These are phyloP conservation scores for Tulasnella sp. DNA, from an alignment of 768 basidiomycete genomes.

Conservation along the genomic window DNA sequence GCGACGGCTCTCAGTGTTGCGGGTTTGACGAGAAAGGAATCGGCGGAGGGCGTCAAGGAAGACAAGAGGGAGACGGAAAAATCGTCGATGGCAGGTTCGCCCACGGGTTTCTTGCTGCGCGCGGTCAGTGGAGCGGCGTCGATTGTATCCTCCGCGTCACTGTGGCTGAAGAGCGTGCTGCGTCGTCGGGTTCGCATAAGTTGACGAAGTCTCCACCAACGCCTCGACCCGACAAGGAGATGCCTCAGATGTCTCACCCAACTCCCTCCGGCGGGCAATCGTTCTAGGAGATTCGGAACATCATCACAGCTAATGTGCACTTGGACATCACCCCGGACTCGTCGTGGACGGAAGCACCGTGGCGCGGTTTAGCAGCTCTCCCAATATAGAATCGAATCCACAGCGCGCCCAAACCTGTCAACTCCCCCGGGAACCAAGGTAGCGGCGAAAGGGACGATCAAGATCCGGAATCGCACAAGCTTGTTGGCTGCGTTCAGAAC, in stretches of 20 bases:
- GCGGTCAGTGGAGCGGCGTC: too few species aligned
- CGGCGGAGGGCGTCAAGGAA: constrained; percentile 52
- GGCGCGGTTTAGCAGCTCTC: background rate
- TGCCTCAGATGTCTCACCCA: background rate
- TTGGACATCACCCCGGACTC: constrained; percentile 8
- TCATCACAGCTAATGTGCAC: background rate
- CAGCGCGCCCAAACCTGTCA: background rate
- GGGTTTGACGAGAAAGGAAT: constrained; percentile 74
- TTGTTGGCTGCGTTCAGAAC: constrained; percentile 73
- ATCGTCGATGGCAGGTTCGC: constrained; percentile 14
- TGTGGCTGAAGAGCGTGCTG: background rate
- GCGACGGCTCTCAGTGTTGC: constrained; percentile 80
- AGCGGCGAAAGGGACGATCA: background rate
- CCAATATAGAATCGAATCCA: background rate
- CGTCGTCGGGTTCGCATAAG: too few species aligned
- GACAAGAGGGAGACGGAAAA: constrained; percentile 34
- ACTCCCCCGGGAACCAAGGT: background rate
- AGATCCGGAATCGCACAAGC: constrained; percentile 54
- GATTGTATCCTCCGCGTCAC: too few species aligned
- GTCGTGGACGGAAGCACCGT: constrained; percentile 6
- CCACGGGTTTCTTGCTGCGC: background rate
- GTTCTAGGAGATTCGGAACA: background rate
- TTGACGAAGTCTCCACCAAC: too few species aligned
- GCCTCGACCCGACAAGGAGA: background rate
- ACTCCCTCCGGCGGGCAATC: too few species aligned